Base-by-base conservation (phyloP, 2,329 filamentous ascomycete genomes). In the Hymenoscyphus fraxineus region DNA sequence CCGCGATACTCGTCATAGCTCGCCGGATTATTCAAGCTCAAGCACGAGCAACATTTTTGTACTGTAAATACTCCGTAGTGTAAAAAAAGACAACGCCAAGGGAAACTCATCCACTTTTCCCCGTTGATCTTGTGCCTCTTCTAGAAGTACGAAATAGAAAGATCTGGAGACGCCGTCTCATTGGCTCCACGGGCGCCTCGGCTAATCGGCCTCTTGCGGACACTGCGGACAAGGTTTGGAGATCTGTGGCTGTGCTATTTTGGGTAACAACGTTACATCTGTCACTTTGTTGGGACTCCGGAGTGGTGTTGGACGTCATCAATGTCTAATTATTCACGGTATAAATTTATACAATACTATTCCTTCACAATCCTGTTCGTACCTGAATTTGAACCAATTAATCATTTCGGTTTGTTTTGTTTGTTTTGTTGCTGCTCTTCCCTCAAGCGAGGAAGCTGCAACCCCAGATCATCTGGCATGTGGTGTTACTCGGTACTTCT, bases 201-300 rank as follows among this genome's bases (percentile, higher is more conserved):
- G 47, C 47, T 19, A 6, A 27, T 27, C 22, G 19, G 22, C 19
- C 47, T 35, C 9, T 35, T 35, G 35, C 35, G 35, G 32, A 35
- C 32, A 35, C 9, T 35, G 32, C 32, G 32, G 35, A 35, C 35
- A 35, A 35, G 35, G 35, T 35, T 35, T 35, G 4, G 9, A 35
- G 47, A 54, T 54, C 47, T 27, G 47, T 54, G 47, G 47, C 47
- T 27, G 47, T 54, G 47, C 47, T 54, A 54, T 54, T 54, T 54
- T 54, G 47, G 47, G 47, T 22, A 54, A 54, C 47, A 54, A 54
- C 47, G 47, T 54, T 54, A 22, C 47, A 54, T 27, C n/a, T n/a
- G 1, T 51, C n/a, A 10, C n/a, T 51, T 51, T 51, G 44, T 51
- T 51, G 44, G n/a, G 35, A 15, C 60, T 27, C 9, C 27, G 2